A percentile compares a stretch with the other conserved stretches of the same genome.
These are phyloP conservation scores for Dissoconium aciculare DNA, from an alignment of 2,329 filamentous ascomycete species.

Conservation along the genomic window DNA sequence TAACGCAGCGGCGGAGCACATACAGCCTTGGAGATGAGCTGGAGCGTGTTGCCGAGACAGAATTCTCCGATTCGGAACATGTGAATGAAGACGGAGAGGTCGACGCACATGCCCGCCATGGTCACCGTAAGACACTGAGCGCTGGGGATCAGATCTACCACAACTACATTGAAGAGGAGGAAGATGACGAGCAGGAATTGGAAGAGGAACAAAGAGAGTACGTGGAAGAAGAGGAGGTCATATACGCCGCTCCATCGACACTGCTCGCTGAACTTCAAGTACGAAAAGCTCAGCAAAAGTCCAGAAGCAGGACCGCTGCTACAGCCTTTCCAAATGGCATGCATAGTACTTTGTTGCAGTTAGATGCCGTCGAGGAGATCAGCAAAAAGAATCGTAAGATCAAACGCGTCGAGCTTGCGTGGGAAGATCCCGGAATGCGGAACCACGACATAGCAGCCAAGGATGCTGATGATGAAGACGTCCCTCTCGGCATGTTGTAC, in stretches of 20 bases:
- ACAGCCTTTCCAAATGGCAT: conserved; percentile 58
- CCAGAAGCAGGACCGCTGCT: conserved; percentile 55
- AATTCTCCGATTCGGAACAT: too few species aligned
- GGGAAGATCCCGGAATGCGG: conserved; percentile 51
- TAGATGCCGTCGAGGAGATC: conserved; percentile 79
- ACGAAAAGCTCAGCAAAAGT: conserved; percentile 75
- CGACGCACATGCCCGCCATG: conserved; percentile 10
- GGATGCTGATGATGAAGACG: conserved; percentile 41
- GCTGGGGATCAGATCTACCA: not conserved
- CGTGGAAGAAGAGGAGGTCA: conserved; percentile 31
- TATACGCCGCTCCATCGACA: conserved; percentile 67
- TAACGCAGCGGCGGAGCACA: conserved; percentile 23
- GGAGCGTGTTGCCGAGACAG: conserved; percentile 8
- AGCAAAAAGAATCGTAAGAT: conserved; percentile 60
- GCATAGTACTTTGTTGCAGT: conserved; percentile 75
- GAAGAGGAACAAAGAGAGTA: conserved; percentile 33
- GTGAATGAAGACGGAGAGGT: conserved; percentile 7
- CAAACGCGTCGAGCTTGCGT: conserved; percentile 72
- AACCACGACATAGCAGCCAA: conserved; percentile 23
- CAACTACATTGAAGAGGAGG: not conserved
- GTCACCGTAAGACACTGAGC: conserved; percentile 4
- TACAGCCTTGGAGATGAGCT: conserved; percentile 20
- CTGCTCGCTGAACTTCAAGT: conserved; percentile 82
- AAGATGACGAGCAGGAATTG: conserved; percentile 25
- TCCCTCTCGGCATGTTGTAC: conserved; percentile 71